A percentile compares a stretch with the other conserved stretches of the same genome.
phyloP scores from a whole-genome alignment of 768 basidiomycete species.

The Phylloporus scabripes region DNA sequence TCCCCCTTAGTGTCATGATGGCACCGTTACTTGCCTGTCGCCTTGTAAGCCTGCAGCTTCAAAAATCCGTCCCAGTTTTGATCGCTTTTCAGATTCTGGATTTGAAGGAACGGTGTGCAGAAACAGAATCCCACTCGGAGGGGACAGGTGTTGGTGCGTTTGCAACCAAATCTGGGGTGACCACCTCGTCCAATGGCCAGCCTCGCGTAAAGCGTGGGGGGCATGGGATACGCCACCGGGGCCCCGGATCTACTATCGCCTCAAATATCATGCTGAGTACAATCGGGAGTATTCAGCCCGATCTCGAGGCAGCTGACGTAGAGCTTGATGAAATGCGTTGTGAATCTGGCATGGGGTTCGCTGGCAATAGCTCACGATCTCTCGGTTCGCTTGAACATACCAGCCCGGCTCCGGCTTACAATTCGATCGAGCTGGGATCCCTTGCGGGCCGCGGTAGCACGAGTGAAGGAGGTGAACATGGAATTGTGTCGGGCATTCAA shows the following conservation, averaged over 20 bases:
- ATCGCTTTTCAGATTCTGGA: constrained; percentile 61
- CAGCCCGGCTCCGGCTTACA: constrained; percentile 50
- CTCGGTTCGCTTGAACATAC: constrained; percentile 27
- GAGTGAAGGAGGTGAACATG: constrained; percentile 21
- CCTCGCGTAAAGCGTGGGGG: constrained; percentile 23
- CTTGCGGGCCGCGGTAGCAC: constrained; percentile 11
- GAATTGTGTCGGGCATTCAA: constrained; percentile 40
- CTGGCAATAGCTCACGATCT: constrained; percentile 38
- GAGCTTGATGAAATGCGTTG: constrained; percentile 53
- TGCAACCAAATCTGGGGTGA: constrained; percentile 52
- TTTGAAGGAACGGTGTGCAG: constrained; percentile 74
- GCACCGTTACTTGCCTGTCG: constrained; percentile 76
- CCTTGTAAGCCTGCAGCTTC: constrained; percentile 41
- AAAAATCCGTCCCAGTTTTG: constrained; percentile 1
- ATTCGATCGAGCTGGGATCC: constrained; percentile 38
- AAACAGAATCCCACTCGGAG: constrained; percentile 70
- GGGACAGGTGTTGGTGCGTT: constrained; percentile 65
- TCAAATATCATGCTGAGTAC: constrained; percentile 63
- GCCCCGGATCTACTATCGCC: constrained; percentile 47
- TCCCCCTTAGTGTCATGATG: constrained; percentile 81
- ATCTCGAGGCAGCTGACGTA: constrained; percentile 46
- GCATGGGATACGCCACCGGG: constrained; percentile 47
- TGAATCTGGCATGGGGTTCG: constrained; percentile 48
- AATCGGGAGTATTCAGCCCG: constrained; percentile 53
- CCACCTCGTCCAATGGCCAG: constrained; percentile 20